A percentile compares a stretch with the other conserved stretches of the same genome.
Evolutionary conservation across 352 stramenopile genomes (phyloP).

Genomic region (Bremia lactucae): DNA sequence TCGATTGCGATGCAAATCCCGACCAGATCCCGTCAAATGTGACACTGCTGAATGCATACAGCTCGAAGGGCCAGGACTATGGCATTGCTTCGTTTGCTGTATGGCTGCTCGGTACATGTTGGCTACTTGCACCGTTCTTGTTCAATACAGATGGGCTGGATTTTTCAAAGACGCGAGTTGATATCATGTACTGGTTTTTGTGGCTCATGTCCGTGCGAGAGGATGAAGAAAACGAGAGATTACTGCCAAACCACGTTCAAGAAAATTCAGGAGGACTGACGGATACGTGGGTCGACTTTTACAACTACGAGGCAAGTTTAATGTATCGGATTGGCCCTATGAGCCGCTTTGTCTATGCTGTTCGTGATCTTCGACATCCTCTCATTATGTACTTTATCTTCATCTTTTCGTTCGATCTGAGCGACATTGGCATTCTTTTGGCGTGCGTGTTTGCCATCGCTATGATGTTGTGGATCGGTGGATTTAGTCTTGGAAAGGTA

Average conservation of each 20-base stretch:
- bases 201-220: slow-evolving; percentile 70
- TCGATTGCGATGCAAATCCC: slow-evolving; percentile 39
- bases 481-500: slow-evolving; percentile 37
- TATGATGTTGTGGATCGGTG: slow-evolving; percentile 56
- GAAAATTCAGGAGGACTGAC: slow-evolving; percentile 7
- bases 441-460: slow-evolving; percentile 48
- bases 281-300: slow-evolving; percentile 76
- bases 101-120: slow-evolving; percentile 71
- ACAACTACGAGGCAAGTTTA: slow-evolving; percentile 59
- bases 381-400: slow-evolving; percentile 81
- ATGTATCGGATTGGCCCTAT: slow-evolving; percentile 55
- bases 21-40: slow-evolving; percentile 57
- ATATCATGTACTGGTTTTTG: slow-evolving; percentile 69
- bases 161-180: slow-evolving; percentile 75
- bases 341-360: slow-evolving; percentile 49
- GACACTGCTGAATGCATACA: slow-evolving; percentile 62
- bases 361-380: slow-evolving; percentile 69
- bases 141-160: slow-evolving; percentile 85
- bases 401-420: slow-evolving; percentile 58
- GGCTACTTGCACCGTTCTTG: slow-evolving; percentile 75
- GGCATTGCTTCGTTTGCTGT: slow-evolving; percentile 83
- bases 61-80: slow-evolving; percentile 81
- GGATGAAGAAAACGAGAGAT: slow-evolving; percentile 29
- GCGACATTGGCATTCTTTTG: slow-evolving; percentile 50
- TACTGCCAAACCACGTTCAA: slow-evolving; percentile 29